Base-by-base conservation (phyloP, 192 early-diverging fungal species). In the Coemansia sp. region DNA sequence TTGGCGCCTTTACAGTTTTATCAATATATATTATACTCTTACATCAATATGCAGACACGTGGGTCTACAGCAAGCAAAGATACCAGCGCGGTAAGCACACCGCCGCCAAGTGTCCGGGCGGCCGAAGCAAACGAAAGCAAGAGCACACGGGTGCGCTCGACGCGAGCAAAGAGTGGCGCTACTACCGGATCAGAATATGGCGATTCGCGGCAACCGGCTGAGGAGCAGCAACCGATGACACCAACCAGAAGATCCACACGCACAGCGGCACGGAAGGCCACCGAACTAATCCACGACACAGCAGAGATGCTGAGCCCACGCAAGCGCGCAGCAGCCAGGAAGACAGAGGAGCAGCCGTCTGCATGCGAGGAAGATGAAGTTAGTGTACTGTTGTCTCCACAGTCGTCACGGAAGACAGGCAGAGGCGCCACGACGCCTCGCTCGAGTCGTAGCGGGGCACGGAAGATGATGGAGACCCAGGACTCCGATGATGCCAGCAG, bases 181-280 rank as follows among this genome's bases (percentile, higher is more conserved):
- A 60, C 18, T 2, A 7, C 19, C 12, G 47, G 19, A 10, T 26
- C 51, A 8, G 68, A 47, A 36, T 64, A 66, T 13, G 58, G 42
- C 4, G 70, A 40, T 5, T 61, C n/a, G 41, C 58, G 49, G 48
- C 42, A 54, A 55, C 55, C 51, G 60, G 64, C 26, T 26, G 26
- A 62, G 45, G 62, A 41, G 26, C 68, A 6, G 12, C 54, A 4
- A 16, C 69, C 69, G 22, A 56, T 57, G 13, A 77, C 75, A 37
- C 75, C 75, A 8, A 70, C 69, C 5, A 69, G 75, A n/a, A 59
- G 75, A 47, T 77, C 75, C 11, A 72, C 75, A 5, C 65, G 75
- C 48, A 47, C 70, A 9, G 75, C 75, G 12, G 69, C 75, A 52
- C 65, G 51, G 37, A 58, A 60, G 52, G 73, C 73, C 15, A 75